Percentiles rank a stretch among this genome's conserved stretches.
Evolutionary conservation across 257 asterid genomes (phyloP).

Genomic region (Rhazya stricta): DNA sequence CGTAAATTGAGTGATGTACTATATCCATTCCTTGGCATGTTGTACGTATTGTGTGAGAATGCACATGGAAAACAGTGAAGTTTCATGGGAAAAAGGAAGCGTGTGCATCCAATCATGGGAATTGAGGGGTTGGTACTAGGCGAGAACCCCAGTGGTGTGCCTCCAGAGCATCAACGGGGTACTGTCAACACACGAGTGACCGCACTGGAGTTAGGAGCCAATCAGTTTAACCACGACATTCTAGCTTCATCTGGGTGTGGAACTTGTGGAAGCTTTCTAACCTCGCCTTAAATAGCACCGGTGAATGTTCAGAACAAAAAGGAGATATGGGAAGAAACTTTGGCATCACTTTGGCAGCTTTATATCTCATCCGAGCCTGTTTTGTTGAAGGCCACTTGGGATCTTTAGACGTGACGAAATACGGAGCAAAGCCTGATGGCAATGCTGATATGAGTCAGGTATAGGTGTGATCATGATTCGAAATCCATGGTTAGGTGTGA

Average conservation of each 20-base stretch:
- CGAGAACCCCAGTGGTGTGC: too few species aligned
- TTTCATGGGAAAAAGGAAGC: not conserved
- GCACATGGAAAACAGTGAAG: not conserved
- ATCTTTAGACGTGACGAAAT: constrained; percentile 13
- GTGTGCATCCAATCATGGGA: not conserved
- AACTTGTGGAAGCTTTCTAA: not conserved
- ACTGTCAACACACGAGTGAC: too few species aligned
- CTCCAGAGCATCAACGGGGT: too few species aligned
- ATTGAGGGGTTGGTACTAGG: not conserved
- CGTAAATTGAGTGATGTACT: too few species aligned
- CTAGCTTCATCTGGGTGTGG: not conserved
- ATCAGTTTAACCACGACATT: not conserved
- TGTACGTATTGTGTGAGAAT: too few species aligned
- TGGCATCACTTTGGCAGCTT: not conserved
- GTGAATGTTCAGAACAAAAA: too few species aligned
- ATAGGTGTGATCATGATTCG: not conserved
- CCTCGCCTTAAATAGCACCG: not conserved
- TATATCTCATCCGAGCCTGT: constrained; percentile 1
- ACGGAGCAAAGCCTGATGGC: constrained; percentile 14
- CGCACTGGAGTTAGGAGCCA: not conserved
- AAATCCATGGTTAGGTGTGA: too few species aligned
- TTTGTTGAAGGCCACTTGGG: not conserved
- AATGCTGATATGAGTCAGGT: constrained; percentile 22
- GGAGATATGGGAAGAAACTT: not conserved
- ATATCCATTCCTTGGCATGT: too few species aligned